A percentile compares a stretch with the other conserved stretches of the same genome.
Conservation (phyloP, 208 protist species). For the Tritrichomonas foetus region DNA sequence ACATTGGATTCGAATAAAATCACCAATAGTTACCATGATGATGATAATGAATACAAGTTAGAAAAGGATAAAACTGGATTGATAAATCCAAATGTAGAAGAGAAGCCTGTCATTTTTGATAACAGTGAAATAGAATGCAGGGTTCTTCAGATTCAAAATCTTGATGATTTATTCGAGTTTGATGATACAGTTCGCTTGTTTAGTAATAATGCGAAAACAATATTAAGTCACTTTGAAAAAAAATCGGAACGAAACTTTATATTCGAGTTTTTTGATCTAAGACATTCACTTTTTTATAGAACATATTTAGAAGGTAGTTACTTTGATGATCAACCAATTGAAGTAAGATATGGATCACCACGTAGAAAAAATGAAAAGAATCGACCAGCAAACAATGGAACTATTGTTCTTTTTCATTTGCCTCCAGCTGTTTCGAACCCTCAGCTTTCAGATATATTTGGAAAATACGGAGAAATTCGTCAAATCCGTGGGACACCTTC, state of each 20-base stretch:
- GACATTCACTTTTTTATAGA: neutral
- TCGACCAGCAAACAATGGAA: neutral
- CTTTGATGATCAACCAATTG: neutral
- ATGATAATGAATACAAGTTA: too few species aligned
- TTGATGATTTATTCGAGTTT: too few species aligned
- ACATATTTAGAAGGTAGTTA: neutral
- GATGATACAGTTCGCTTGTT: too few species aligned
- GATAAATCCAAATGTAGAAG: neutral
- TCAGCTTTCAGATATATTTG: neutral
- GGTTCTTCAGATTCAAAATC: neutral
- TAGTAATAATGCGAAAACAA: neutral
- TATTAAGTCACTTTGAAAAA: too few species aligned
- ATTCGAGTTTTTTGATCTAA: neutral
- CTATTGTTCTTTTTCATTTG: slow-evolving; percentile 9
- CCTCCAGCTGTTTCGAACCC: neutral
- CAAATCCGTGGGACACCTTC: slow-evolving; percentile 6
- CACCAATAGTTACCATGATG: too few species aligned
- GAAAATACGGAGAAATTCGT: neutral
- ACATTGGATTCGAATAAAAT: too few species aligned
- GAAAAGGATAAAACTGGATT: neutral
- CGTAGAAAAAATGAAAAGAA: neutral
- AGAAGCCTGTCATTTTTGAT: too few species aligned
- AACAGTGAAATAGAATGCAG: neutral
- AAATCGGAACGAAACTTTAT: too few species aligned
- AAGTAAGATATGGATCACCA: neutral